Evolutionary conservation across 2,329 filamentous ascomycete species (phyloP).

Genomic region (Nigrospora oryzae): DNA sequence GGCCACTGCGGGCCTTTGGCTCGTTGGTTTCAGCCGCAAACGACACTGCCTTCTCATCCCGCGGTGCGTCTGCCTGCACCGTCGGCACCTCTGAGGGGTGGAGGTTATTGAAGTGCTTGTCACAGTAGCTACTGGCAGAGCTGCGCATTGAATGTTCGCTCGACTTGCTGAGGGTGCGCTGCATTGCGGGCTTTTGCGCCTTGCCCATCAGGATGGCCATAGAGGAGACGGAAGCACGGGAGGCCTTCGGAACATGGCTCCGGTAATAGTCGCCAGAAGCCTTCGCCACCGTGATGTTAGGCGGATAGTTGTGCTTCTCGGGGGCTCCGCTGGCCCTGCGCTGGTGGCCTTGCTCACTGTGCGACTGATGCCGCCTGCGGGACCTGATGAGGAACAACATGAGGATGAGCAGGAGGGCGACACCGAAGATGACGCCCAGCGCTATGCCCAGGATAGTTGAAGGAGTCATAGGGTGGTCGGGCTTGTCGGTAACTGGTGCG

Average conservation of each 20-base stretch:
- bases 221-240: conserved; percentile 51
- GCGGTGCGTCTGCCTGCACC: no score
- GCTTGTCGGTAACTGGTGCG: conserved; percentile 14
- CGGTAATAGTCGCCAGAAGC: conserved; percentile 34
- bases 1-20: conserved; percentile 23
- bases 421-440: conserved; percentile 70
- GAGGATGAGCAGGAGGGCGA: conserved; percentile 61
- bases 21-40: conserved; percentile 11
- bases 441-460: conserved; percentile 70
- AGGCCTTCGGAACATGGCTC: conserved; percentile 44
- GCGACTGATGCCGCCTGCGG: conserved; percentile 46
- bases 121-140: conserved; percentile 47
- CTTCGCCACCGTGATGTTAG: conserved; percentile 30
- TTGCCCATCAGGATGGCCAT: conserved; percentile 61
- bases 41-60: conserved; percentile 11
- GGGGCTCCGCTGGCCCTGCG: conserved; percentile 32
- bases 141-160: conserved; percentile 48
- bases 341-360: conserved; percentile 36
- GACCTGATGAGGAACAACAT: conserved; percentile 61
- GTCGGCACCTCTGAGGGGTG: no score
- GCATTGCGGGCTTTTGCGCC: conserved; percentile 29
- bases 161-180: conserved; percentile 36
- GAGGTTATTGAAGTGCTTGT: conserved; percentile 50
- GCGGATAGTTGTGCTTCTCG: conserved; percentile 50
- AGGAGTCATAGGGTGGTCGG: conserved; percentile 25